These are phyloP conservation scores for Botrytis deweyae DNA, from an alignment of 2,329 filamentous ascomycete species.

Conservation along the genomic window DNA sequence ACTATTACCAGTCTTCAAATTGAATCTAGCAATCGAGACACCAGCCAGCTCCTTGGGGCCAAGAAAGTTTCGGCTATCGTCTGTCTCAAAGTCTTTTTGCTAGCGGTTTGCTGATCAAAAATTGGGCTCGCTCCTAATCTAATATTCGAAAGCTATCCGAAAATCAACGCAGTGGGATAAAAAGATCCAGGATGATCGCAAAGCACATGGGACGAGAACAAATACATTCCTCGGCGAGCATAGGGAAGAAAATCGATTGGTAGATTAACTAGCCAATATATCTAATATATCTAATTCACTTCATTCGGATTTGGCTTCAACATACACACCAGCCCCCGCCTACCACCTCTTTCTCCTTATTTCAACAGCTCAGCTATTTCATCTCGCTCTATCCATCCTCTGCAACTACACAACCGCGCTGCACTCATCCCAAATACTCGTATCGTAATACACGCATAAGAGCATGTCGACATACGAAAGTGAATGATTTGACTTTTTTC, in stretches of 20 bases:
- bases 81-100: no score
- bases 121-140: no score
- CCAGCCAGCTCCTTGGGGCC: no score
- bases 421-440: neutral
- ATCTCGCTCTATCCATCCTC: neutral
- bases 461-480: neutral
- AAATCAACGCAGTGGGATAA: neutral
- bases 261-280: neutral
- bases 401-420: neutral
- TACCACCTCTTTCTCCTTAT: neutral
- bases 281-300: neutral
- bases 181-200: neutral
- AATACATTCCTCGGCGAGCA: neutral
- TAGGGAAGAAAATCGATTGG: neutral
- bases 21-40: no score
- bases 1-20: no score
- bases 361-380: no score
- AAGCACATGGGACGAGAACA: neutral
- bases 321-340: neutral
- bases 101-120: no score
- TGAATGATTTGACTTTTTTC: neutral
- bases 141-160: neutral
- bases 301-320: neutral
- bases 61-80: no score
- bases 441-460: neutral